Percentiles rank a stretch among this genome's conserved stretches.
Conservation (phyloP, 2,329 filamentous ascomycete genomes). For the Fusarium coicis region DNA sequence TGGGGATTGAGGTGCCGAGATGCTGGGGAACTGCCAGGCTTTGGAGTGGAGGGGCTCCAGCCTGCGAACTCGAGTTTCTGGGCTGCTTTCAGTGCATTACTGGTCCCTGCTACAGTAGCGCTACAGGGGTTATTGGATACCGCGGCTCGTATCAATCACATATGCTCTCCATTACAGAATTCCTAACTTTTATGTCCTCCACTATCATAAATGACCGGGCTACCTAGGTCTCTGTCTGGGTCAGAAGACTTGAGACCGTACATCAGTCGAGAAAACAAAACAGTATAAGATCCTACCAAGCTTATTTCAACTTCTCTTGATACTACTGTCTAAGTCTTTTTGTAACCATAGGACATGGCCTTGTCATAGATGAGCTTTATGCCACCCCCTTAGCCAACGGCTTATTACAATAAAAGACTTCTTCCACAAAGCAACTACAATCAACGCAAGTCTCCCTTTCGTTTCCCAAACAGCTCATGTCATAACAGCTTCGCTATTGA, state of each 20-base stretch:
- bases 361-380: not conserved
- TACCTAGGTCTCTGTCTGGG: not conserved
- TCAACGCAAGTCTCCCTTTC: not conserved
- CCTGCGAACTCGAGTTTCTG: not conserved
- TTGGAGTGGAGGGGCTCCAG: not conserved
- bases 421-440: not conserved
- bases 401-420: not conserved
- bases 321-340: not conserved
- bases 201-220: not conserved
- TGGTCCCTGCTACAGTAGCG: slow-evolving; percentile 14
- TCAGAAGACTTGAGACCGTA: not conserved
- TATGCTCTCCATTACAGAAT: not conserved
- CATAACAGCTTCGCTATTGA: not conserved
- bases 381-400: not conserved
- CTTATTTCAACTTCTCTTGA: not conserved
- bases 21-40: slow-evolving; percentile 27
- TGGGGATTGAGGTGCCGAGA: slow-evolving; percentile 43
- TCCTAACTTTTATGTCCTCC: too few relatives aligned
- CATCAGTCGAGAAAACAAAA: not conserved
- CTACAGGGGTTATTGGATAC: slow-evolving; percentile 21
- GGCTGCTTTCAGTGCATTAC: slow-evolving; percentile 5
- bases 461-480: not conserved
- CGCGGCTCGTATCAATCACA: slow-evolving; percentile 23
- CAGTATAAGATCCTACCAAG: not conserved
- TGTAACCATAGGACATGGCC: not conserved